These are phyloP conservation scores for Tuber aestivum DNA, from an alignment of 495 filamentous ascomycete genomes.

Conservation along the genomic window DNA sequence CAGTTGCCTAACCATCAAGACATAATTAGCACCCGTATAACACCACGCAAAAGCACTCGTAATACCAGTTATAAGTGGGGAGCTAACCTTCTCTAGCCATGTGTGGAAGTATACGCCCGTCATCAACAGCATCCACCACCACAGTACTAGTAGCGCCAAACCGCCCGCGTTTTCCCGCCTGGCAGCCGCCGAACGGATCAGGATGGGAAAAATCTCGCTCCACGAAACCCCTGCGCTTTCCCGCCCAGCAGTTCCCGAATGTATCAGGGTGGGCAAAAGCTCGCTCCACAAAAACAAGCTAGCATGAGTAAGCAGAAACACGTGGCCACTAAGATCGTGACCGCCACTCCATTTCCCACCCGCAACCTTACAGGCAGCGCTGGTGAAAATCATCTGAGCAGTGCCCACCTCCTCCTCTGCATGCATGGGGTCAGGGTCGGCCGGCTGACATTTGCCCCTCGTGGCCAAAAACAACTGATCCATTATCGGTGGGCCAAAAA, in stretches of 20 bases:
- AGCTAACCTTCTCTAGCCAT: slow-evolving; percentile 87
- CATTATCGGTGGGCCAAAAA: slow-evolving; percentile 82
- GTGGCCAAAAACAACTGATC: slow-evolving; percentile 76
- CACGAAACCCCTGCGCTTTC: slow-evolving; percentile 47
- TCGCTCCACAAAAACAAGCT: slow-evolving; percentile 76
- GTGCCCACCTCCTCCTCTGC: slow-evolving; percentile 46
- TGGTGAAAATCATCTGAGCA: slow-evolving; percentile 55
- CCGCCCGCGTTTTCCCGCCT: too few species aligned
- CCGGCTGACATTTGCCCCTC: slow-evolving; percentile 69
- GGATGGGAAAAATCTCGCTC: too few species aligned
- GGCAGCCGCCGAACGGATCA: too few species aligned
- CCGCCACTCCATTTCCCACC: slow-evolving; percentile 84
- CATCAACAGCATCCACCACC: slow-evolving; percentile 95
- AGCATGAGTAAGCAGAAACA: slow-evolving; percentile 81
- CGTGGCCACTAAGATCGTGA: slow-evolving; percentile 90
- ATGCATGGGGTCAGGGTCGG: slow-evolving; percentile 37
- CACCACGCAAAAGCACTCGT: neutral
- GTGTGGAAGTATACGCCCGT: slow-evolving; percentile 97
- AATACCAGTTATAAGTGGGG: slow-evolving; percentile 6
- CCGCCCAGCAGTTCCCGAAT: slow-evolving; percentile 44
- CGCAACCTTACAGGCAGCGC: slow-evolving; percentile 70
- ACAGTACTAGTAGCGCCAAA: slow-evolving; percentile 57
- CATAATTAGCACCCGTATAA: slow-evolving; percentile 16
- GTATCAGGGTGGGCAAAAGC: slow-evolving; percentile 47
- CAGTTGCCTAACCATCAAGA: slow-evolving; percentile 27